A percentile compares a stretch with the other conserved stretches of the same genome.
Evolutionary conservation across 257 asterid species (phyloP).

Genomic region (Petunia axillaris): DNA sequence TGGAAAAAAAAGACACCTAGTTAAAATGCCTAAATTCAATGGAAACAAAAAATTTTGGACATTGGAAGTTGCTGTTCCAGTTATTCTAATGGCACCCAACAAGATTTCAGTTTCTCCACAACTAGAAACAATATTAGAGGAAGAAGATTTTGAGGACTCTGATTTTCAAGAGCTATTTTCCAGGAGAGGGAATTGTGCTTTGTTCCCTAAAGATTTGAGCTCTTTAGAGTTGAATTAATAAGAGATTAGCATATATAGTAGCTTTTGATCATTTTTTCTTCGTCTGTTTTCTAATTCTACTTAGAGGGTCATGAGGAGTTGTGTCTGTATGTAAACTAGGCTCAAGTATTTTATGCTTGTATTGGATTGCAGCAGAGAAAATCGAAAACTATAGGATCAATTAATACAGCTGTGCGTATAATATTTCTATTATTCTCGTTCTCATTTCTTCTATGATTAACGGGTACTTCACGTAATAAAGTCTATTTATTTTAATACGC

Average conservation of each 20-base stretch:
- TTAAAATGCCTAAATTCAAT: neutral
- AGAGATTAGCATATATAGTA: neutral
- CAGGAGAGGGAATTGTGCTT: neutral
- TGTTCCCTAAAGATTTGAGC: neutral
- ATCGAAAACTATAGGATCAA: too few species aligned
- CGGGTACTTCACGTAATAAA: too few species aligned
- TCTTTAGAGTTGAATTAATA: neutral
- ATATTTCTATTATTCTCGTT: too few species aligned
- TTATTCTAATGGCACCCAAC: neutral
- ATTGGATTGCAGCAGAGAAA: too few species aligned
- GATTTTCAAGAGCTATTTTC: neutral
- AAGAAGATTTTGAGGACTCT: neutral
- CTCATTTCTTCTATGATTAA: too few species aligned
- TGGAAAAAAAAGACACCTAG: neutral
- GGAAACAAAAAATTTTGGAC: neutral
- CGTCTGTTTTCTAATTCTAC: too few species aligned
- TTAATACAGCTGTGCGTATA: too few species aligned
- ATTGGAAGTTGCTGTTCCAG: constrained; percentile 16
- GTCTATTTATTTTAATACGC: too few species aligned
- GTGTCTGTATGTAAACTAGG: too few species aligned
- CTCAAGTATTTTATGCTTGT: too few species aligned
- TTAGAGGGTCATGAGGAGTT: neutral
- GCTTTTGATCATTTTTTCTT: neutral
- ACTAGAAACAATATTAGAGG: neutral
- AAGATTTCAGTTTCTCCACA: neutral